phyloP scores from a whole-genome alignment of 1,284 basidiomycete species.

The Pterula multifida region DNA sequence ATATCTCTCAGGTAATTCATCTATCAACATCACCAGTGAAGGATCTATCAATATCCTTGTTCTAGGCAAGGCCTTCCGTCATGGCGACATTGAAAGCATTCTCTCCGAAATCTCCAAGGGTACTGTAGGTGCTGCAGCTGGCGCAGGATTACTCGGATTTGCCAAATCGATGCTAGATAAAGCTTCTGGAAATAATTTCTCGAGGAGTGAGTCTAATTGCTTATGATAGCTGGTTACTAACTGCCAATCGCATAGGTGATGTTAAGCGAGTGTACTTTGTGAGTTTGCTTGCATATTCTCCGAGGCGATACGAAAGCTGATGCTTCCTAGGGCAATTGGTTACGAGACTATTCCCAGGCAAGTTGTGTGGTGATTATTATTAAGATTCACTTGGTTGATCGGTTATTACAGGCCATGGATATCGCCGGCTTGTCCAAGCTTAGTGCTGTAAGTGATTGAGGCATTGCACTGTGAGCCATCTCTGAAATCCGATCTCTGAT shows the following conservation, averaged over 20 bases:
- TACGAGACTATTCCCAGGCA: constrained; percentile 55
- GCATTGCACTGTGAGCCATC: no score
- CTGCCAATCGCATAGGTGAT: constrained; percentile 30
- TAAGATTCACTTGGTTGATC: not conserved
- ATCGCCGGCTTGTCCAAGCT: constrained; percentile 57
- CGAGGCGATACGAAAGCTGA: not conserved
- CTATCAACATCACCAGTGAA: not conserved
- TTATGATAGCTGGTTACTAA: no score
- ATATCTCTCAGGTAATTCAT: constrained; percentile 38
- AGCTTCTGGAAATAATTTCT: constrained; percentile 47
- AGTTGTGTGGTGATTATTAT: constrained; percentile 17
- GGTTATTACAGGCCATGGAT: constrained; percentile 54
- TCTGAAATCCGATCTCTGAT: not conserved
- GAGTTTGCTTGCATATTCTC: constrained; percentile 14
- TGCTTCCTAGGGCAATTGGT: constrained; percentile 43
- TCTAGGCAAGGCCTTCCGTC: constrained; percentile 1
- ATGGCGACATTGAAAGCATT: constrained; percentile 57
- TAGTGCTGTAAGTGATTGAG: constrained; percentile 19
- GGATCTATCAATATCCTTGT: constrained; percentile 1
- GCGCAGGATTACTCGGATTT: constrained; percentile 36
- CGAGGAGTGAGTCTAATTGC: constrained; percentile 20
- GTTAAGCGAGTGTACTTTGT: constrained; percentile 58
- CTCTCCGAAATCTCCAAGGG: constrained; percentile 46
- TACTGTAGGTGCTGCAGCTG: constrained; percentile 31
- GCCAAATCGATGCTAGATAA: constrained; percentile 32